Evolutionary conservation across 495 filamentous ascomycete genomes (phyloP).

Genomic region (Penicillium fimorum): DNA sequence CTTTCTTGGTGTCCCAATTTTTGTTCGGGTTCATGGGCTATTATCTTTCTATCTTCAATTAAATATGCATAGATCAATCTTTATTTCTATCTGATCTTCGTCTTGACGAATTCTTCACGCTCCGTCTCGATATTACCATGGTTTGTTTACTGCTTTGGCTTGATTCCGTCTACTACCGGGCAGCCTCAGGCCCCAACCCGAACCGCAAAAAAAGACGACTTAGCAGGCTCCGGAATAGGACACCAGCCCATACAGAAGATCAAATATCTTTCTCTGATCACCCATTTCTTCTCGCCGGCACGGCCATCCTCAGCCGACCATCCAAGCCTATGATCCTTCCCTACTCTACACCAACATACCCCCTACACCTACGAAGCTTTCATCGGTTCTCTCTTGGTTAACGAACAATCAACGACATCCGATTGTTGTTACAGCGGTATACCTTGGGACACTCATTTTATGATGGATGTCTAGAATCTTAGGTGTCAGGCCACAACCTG

Average conservation of each 20-base stretch:
- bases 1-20: background rate
- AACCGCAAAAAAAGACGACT: background rate
- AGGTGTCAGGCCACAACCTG: too few species aligned
- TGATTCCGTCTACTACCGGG: background rate
- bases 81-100: background rate
- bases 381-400: background rate
- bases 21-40: background rate
- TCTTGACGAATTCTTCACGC: background rate
- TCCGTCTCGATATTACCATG: background rate
- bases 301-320: background rate
- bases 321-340: background rate
- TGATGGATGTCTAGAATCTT: too few species aligned
- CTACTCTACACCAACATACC: background rate
- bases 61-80: background rate
- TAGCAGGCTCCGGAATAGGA: background rate
- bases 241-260: background rate
- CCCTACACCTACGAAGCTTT: background rate
- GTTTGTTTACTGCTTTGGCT: background rate
- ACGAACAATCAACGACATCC: too few species aligned
- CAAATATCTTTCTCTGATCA: too few species aligned
- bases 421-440: too few species aligned
- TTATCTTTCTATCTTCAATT: background rate
- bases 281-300: background rate
- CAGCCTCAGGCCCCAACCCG: background rate
- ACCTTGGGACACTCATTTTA: too few species aligned